Evolutionary conservation across 2,329 filamentous ascomycete genomes (phyloP).

Genomic region (Stagonosporopsis cucurbitacearum): DNA sequence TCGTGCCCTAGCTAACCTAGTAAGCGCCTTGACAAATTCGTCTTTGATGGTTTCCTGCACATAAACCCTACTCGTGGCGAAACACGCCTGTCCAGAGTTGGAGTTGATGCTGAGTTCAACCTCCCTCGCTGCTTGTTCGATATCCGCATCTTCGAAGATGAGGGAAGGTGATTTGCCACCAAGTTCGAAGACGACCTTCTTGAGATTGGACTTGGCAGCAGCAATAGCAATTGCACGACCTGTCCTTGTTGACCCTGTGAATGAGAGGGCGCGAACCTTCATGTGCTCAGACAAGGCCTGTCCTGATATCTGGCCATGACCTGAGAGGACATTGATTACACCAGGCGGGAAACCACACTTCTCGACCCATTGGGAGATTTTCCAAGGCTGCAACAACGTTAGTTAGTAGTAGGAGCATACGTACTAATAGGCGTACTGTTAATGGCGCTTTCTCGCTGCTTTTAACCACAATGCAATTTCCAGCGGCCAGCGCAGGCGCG

Average conservation of each 20-base stretch:
- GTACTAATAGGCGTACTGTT: conserved; percentile 63
- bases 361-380: conserved; percentile 75
- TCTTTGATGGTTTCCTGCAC: conserved; percentile 60
- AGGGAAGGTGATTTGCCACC: conserved; percentile 86
- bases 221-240: conserved; percentile 78
- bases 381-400: conserved; percentile 65
- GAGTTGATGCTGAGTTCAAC: conserved; percentile 57
- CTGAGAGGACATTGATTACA: conserved; percentile 81
- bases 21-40: conserved; percentile 35
- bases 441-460: conserved; percentile 58
- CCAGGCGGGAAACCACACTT: conserved; percentile 81
- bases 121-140: conserved; percentile 72
- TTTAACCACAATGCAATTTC: conserved; percentile 40
- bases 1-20: conserved; percentile 20
- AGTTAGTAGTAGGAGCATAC: background rate
- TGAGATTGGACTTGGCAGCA: conserved; percentile 79
- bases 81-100: conserved; percentile 65
- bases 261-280: conserved; percentile 79
- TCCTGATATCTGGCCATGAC: conserved; percentile 76
- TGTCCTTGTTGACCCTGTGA: conserved; percentile 83
- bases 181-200: conserved; percentile 84
- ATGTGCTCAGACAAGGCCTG: conserved; percentile 79
- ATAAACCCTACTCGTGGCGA: conserved; percentile 64
- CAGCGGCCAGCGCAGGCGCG: conserved; percentile 34
- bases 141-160: conserved; percentile 77